Percentiles rank a stretch among this genome's conserved stretches.
Conservation (phyloP, 257 asterid genomes). For the Plantago major region DNA sequence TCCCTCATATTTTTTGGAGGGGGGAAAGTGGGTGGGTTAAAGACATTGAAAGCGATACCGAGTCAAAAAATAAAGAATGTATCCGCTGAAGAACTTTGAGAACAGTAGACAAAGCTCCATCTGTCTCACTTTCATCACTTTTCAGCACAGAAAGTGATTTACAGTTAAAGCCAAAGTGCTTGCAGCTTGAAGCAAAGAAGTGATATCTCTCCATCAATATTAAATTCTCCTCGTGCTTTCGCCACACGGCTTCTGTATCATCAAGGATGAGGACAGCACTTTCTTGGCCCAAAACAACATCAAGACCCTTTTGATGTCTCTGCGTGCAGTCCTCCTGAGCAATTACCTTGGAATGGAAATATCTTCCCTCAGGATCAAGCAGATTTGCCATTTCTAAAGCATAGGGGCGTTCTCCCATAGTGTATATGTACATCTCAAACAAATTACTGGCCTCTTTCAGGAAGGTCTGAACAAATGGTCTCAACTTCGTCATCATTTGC, state of each 20-base stretch:
- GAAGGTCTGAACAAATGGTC: constrained; percentile 81
- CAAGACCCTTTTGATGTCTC: constrained; percentile 87
- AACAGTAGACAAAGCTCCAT: constrained; percentile 74
- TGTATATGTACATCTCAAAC: constrained; percentile 90
- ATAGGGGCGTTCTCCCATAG: constrained; percentile 93
- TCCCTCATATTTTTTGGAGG: too few species aligned
- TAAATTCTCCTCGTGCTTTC: constrained; percentile 72
- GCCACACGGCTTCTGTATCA: constrained; percentile 94
- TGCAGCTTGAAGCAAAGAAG: constrained; percentile 84
- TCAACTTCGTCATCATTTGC: constrained; percentile 91
- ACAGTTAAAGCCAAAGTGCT: constrained; percentile 58
- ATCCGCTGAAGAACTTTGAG: constrained; percentile 58
- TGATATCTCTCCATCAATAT: constrained; percentile 87
- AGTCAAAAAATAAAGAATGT: constrained; percentile 55
- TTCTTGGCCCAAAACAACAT: constrained; percentile 86
- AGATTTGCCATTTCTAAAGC: constrained; percentile 83
- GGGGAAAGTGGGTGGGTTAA: constrained; percentile 3
- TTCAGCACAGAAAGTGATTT: constrained; percentile 59
- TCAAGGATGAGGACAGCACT: constrained; percentile 88
- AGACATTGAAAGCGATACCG: constrained; percentile 25
- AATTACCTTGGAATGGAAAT: constrained; percentile 76
- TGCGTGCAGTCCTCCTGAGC: constrained; percentile 84
- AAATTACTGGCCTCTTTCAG: constrained; percentile 65
- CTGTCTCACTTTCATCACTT: constrained; percentile 81
- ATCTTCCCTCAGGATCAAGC: constrained; percentile 69